Percentiles rank a stretch among this genome's conserved stretches.
phyloP scores from a whole-genome alignment of 2,329 filamentous ascomycete species.

The Cyanodermella asteris region DNA sequence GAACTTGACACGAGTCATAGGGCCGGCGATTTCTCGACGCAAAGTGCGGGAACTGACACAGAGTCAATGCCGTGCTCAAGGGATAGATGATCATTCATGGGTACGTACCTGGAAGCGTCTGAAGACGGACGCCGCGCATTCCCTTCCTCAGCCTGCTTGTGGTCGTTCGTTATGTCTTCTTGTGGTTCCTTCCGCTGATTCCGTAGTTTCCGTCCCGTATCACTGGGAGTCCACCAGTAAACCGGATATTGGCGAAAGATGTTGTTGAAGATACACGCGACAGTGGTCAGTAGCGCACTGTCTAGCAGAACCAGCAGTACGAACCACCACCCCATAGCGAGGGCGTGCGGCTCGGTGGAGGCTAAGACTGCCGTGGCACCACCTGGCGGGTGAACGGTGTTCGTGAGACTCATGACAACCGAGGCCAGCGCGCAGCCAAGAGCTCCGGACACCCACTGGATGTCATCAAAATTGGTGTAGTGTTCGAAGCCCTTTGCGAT shows the following conservation, averaged over 20 bases:
- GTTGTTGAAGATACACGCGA: conserved; percentile 47
- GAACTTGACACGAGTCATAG: no score
- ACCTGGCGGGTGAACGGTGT: conserved; percentile 51
- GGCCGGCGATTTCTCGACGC: no score
- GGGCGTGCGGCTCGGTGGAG: conserved; percentile 33
- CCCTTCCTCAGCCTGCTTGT: no score
- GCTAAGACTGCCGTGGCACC: conserved; percentile 53
- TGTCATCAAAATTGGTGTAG: conserved; percentile 21
- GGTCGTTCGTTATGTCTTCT: no score
- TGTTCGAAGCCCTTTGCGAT: conserved; percentile 45
- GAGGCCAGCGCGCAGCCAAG: conserved; percentile 43
- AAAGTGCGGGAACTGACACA: no score
- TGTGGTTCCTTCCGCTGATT: no score
- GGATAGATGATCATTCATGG: no score
- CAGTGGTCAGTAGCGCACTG: conserved; percentile 35
- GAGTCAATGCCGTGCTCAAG: no score
- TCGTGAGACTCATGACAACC: conserved; percentile 44
- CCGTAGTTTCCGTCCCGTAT: no score
- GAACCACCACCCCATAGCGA: conserved; percentile 44
- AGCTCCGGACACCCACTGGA: conserved; percentile 43
- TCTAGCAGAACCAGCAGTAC: conserved; percentile 41
- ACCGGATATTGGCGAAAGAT: conserved; percentile 42
- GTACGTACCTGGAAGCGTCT: no score
- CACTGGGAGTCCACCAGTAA: conserved; percentile 54
- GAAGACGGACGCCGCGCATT: no score